A percentile compares a stretch with the other conserved stretches of the same genome.
Evolutionary conservation across 257 asterid species (phyloP).

Genomic region (Datura wrightii): DNA sequence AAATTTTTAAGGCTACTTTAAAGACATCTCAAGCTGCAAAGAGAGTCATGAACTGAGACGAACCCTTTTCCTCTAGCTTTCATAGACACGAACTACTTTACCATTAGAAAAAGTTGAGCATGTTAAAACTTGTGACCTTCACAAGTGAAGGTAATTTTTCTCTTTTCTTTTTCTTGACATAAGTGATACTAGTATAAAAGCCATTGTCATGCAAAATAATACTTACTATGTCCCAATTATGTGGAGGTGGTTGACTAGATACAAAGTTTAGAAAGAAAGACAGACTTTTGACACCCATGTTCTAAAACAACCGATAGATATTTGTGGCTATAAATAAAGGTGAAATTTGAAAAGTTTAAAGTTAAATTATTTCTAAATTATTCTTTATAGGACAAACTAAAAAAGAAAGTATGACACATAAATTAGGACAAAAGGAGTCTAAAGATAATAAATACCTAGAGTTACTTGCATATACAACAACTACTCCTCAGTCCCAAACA

Average conservation of each 20-base stretch:
- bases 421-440: neutral
- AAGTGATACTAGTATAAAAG: neutral
- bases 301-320: neutral
- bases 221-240: constrained; percentile 3
- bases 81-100: neutral
- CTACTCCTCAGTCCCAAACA: neutral
- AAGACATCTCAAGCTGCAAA: constrained; percentile 1
- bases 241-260: neutral
- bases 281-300: neutral
- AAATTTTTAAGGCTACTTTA: constrained; percentile 1
- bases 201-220: neutral
- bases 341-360: too few relatives aligned
- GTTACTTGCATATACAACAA: constrained; percentile 10
- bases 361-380: too few relatives aligned
- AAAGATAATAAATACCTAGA: neutral
- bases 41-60: neutral
- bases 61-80: constrained; percentile 7
- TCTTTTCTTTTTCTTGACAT: neutral
- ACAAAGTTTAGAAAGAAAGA: neutral
- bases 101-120: constrained; percentile 1
- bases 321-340: neutral
- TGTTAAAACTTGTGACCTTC: constrained; percentile 1
- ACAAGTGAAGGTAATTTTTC: neutral
- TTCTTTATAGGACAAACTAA: neutral
- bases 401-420: neutral